Percentiles rank a stretch among this genome's conserved stretches.
Evolutionary conservation across 345 rosid species (phyloP).

Genomic region (Garcia nutans): DNA sequence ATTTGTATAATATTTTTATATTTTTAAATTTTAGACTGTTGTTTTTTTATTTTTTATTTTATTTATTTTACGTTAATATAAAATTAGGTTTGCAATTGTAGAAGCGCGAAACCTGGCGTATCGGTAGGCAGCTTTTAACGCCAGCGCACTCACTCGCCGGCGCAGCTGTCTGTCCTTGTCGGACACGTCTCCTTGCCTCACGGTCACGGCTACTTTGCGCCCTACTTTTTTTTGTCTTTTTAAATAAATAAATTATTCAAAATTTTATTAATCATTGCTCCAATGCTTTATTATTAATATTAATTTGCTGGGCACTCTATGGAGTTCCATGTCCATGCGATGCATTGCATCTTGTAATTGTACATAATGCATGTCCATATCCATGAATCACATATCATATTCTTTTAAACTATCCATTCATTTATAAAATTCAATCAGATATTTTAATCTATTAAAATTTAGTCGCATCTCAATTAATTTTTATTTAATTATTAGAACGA

Average conservation of each 20-base stretch:
- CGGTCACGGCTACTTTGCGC: not conserved
- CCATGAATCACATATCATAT: no score
- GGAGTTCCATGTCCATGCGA: no score
- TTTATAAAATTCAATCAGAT: no score
- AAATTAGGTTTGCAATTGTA: not conserved
- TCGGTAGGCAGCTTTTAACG: not conserved
- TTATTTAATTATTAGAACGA: no score
- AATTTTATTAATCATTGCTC: not conserved
- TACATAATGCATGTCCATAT: no score
- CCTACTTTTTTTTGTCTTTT: slow-evolving; percentile 2
- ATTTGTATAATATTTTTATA: no score
- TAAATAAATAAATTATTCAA: not conserved
- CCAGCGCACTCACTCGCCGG: slow-evolving; percentile 10
- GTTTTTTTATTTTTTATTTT: slow-evolving; percentile 6
- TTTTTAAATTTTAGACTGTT: slow-evolving; percentile 12
- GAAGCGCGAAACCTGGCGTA: slow-evolving; percentile 14
- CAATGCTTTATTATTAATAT: not conserved
- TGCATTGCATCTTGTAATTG: not conserved
- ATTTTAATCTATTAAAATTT: no score
- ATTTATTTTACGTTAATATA: not conserved
- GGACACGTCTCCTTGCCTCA: slow-evolving; percentile 12
- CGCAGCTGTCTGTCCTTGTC: slow-evolving; percentile 18
- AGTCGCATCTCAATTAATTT: no score
- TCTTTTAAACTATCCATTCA: no score
- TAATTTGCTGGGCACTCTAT: no score